Evolutionary conservation across 352 stramenopile species (phyloP).

Genomic region (Thalassiosira oceanica): DNA sequence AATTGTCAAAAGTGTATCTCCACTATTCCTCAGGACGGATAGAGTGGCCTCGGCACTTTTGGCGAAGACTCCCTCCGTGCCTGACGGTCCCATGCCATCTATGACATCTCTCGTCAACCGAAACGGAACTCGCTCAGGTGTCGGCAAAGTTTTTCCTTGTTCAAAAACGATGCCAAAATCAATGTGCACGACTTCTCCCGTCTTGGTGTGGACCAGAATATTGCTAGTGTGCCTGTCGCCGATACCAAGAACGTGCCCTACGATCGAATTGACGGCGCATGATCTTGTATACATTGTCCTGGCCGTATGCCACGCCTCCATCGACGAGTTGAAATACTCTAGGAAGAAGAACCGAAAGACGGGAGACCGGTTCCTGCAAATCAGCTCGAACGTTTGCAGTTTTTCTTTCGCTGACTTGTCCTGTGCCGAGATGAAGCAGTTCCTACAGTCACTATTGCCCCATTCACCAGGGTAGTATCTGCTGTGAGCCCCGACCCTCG

Average conservation of each 20-base stretch:
- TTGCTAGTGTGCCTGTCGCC: slow-evolving; percentile 98
- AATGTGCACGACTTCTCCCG: slow-evolving; percentile 98
- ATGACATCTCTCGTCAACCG: slow-evolving; percentile 97
- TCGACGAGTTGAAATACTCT: slow-evolving; percentile 91
- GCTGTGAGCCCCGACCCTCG: slow-evolving; percentile 83
- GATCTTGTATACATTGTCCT: slow-evolving; percentile 93
- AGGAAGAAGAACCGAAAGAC: slow-evolving; percentile 96
- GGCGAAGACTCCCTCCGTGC: slow-evolving; percentile 94
- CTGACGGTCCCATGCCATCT: slow-evolving; percentile 97
- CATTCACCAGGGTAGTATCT: slow-evolving; percentile 88
- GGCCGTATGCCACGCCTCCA: slow-evolving; percentile 90
- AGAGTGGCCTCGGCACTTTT: slow-evolving; percentile 92
- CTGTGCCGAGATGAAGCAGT: too few relatives aligned
- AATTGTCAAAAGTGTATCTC: slow-evolving; percentile 95
- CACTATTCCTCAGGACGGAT: slow-evolving; percentile 88
- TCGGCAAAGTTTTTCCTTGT: slow-evolving; percentile 80
- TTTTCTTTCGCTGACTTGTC: slow-evolving; percentile 52
- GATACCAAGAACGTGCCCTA: slow-evolving; percentile 87
- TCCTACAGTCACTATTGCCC: slow-evolving; percentile 81
- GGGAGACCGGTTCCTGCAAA: slow-evolving; percentile 87
- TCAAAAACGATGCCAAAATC: slow-evolving; percentile 99
- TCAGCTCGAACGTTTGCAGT: slow-evolving; percentile 82
- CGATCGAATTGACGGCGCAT: slow-evolving; percentile 95
- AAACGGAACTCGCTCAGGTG: slow-evolving; percentile 98
- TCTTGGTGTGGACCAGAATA: slow-evolving; percentile 96